Evolutionary conservation across 2,329 filamentous ascomycete species (phyloP).

Genomic region (Ceratocystiopsis minuta): DNA sequence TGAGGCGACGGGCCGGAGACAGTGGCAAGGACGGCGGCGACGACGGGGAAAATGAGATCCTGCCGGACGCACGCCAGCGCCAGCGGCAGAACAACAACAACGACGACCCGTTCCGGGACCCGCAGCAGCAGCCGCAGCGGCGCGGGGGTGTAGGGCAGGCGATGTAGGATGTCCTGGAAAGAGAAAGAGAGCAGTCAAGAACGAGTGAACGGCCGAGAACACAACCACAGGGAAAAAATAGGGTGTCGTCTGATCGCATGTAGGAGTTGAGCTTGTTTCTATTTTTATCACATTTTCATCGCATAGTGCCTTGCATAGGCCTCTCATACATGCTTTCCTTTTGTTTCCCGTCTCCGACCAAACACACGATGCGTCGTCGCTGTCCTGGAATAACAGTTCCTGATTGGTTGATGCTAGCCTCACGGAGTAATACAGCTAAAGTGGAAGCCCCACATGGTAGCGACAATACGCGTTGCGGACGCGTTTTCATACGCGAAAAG

Average conservation of each 20-base stretch:
- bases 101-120: not conserved
- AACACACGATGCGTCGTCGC: not conserved
- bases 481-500: conserved; percentile 3
- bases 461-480: not conserved
- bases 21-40: conserved; percentile 7
- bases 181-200: not conserved
- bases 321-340: not conserved
- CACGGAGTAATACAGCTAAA: not conserved
- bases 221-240: no score
- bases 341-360: not conserved
- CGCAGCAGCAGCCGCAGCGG: no score
- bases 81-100: conserved; percentile 3
- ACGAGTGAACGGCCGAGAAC: no score
- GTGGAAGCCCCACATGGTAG: not conserved
- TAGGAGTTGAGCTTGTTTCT: not conserved
- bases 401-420: not conserved
- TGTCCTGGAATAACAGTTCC: not conserved
- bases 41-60: conserved; percentile 6
- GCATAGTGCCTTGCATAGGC: no score
- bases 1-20: conserved; percentile 13
- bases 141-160: conserved; percentile 7
- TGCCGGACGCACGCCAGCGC: conserved; percentile 8
- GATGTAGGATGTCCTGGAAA: conserved; percentile 2
- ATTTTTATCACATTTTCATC: no score
- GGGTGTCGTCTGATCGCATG: no score